phyloP scores from a whole-genome alignment of 1,139 yeast genomes.

The Magnusiomyces fungicola region DNA sequence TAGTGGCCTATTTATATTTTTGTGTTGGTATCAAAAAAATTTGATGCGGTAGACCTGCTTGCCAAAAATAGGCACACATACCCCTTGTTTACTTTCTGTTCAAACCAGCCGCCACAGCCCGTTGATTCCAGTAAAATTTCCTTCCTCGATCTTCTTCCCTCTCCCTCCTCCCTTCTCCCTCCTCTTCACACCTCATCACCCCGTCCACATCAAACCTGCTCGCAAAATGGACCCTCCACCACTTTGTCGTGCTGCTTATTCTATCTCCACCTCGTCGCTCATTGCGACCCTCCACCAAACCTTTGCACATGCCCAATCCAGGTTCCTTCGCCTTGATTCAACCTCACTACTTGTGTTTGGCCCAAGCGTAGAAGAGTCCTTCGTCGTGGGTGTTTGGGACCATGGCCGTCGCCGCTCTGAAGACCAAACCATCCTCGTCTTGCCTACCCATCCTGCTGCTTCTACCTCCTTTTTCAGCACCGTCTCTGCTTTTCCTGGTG shows the following conservation, averaged over 20 bases:
- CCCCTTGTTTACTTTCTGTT: background rate
- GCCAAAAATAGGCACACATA: background rate
- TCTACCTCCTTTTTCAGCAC: conserved; percentile 24
- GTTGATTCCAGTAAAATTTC: no score
- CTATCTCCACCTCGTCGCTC: conserved; percentile 32
- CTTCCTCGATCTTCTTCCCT: no score
- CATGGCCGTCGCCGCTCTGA: conserved; percentile 36
- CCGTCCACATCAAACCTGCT: background rate
- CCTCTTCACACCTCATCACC: background rate
- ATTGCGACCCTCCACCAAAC: conserved; percentile 34
- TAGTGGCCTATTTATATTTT: no score
- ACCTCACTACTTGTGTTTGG: conserved; percentile 29
- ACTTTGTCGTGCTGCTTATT: conserved; percentile 25
- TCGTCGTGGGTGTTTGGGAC: conserved; percentile 33
- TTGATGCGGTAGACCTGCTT: no score
- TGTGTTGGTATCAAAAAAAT: no score
- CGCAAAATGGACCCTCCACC: conserved; percentile 28
- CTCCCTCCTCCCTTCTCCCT: background rate
- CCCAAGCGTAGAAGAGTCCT: conserved; percentile 30
- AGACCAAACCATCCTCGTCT: conserved; percentile 35
- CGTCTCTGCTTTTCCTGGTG: conserved; percentile 31
- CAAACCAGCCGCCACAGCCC: no score
- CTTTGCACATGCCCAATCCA: conserved; percentile 26
- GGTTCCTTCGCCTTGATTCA: conserved; percentile 31
- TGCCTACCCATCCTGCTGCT: conserved; percentile 23